Conservation (phyloP, 1,284 basidiomycete genomes). For the Ustilago shanxiensis region DNA sequence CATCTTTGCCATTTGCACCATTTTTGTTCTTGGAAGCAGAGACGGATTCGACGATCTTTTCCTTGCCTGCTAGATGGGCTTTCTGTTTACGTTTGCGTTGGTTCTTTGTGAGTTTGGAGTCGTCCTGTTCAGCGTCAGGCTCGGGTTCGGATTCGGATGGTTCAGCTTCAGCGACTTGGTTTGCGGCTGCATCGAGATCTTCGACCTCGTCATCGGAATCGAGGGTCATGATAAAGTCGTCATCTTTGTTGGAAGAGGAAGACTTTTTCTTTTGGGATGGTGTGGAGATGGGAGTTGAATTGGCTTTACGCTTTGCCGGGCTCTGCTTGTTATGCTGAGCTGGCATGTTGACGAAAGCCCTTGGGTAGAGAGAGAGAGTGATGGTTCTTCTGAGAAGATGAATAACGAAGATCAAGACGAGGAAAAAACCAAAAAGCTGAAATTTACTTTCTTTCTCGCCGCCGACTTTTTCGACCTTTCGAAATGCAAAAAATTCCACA, state of each 20-base stretch:
- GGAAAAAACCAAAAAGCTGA: background rate
- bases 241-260: slow-evolving; percentile 20
- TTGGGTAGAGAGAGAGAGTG: too few species aligned
- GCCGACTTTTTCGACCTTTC: too few species aligned
- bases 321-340: slow-evolving; percentile 16
- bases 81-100: slow-evolving; percentile 51
- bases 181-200: slow-evolving; percentile 28
- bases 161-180: slow-evolving; percentile 5
- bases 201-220: slow-evolving; percentile 65
- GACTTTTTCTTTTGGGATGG: slow-evolving; percentile 28
- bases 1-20: slow-evolving; percentile 22
- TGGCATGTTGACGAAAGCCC: slow-evolving; percentile 25
- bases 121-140: slow-evolving; percentile 17
- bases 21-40: slow-evolving; percentile 4
- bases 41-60: slow-evolving; percentile 61
- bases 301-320: slow-evolving; percentile 41
- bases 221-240: slow-evolving; percentile 69
- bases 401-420: background rate
- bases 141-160: slow-evolving; percentile 26
- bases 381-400: background rate
- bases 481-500: background rate
- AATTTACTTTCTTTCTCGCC: background rate
- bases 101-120: slow-evolving; percentile 42
- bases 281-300: slow-evolving; percentile 12
- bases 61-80: slow-evolving; percentile 58